Base-by-base conservation (phyloP, 495 filamentous ascomycete genomes). In the Aeminium ludgeri region DNA sequence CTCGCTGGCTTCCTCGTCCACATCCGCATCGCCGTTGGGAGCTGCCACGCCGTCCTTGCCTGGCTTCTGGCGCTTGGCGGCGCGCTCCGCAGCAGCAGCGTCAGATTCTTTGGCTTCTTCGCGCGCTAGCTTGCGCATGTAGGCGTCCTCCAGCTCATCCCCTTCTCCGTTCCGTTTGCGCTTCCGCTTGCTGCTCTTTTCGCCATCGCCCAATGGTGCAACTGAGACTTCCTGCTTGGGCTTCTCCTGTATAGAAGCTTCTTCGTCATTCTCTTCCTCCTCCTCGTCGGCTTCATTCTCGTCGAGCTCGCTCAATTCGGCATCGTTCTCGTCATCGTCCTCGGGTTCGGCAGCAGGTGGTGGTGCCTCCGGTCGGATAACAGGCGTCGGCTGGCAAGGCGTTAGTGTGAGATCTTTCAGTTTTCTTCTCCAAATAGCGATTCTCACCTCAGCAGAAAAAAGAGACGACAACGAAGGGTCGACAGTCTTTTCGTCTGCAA, bases 121-220 rank as follows among this genome's bases (percentile, higher is more conserved):
- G 41, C 64, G 65, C 34, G 62, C 68, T 38, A 97, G 58, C 41
- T 76, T 76, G 40, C 72, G 69, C 66, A 95, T 73, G 51, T 97
- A 95, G 19, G 66, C 68, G 20, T 69, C 76, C 55, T 95, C 89
- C 1, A 97, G 57, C 42, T 89, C 76, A 37, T 86, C 83, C 20
- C 76, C 70, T 10, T 72, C 69, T 20, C 69, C 59, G 40, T 65
- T 70, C 32, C 80, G 69, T 61, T 89, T 93, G 45, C 87, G 75
- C 54, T 94, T 94, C 34, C 74, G 44, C 29, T 44, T 43, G 23
- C 18, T 29, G 47, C 17, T 30, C 20, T 0, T 53, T 55, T 37
- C 34, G 30, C 25, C 36, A 23, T 40, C 37, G 17, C 13, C 42
- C 15, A 3, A 8, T 25, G 23, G 3, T 25, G 20, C 20, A 10